Evolutionary conservation across 2,329 filamentous ascomycete genomes (phyloP), one percentile per base, ranked within the genome.

Genomic region (Trichoderma endophyticum): DNA sequence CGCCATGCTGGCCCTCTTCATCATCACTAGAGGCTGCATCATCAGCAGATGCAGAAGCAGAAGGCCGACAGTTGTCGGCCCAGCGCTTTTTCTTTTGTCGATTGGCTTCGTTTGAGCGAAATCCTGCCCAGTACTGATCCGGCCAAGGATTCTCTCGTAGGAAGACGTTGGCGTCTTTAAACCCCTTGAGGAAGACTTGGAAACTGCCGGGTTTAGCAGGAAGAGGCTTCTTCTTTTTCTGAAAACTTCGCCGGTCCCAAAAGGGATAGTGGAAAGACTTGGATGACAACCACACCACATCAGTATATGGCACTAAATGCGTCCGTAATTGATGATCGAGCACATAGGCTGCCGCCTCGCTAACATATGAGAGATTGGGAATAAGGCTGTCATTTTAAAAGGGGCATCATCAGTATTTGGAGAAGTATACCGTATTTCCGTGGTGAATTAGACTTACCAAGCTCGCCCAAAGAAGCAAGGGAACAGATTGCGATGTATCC

Each of bases 241-340:
- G 94, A 79, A 92, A 96, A 77, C 91, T 94, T 78, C 95, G 89
- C 24, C 95, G 90, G 78, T 97, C 95, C 95, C 95, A 99, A 81
- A 96, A 98, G 72, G 97, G 96, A 79, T 99, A 99, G 81, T 97
- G 95, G 81, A 99, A 99, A 1, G 95, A 97, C 81, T 97, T 98
- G 21, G 96, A 98, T 6, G 95, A 97, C 30, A 99, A 86, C 78
- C 92, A 93, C 39, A 98, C 94, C 54, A 99, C 93, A 77, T 97
- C 96, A 56, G 96, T 99, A 78, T 98, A 98, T 0, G 96, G 96
- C 6, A 99, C 97, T 76, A 99, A 87, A 79, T 97, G 90, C 24
- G 96, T 98, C 76, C 91, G 92, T 64, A 99, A 85, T 78, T 97
- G 94, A 76, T 89, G 91, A 82, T 99, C 96, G 67, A 99, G 90